These are phyloP conservation scores for Penicillium sp. DNA, from an alignment of 2,329 filamentous ascomycete genomes.

Conservation along the genomic window DNA sequence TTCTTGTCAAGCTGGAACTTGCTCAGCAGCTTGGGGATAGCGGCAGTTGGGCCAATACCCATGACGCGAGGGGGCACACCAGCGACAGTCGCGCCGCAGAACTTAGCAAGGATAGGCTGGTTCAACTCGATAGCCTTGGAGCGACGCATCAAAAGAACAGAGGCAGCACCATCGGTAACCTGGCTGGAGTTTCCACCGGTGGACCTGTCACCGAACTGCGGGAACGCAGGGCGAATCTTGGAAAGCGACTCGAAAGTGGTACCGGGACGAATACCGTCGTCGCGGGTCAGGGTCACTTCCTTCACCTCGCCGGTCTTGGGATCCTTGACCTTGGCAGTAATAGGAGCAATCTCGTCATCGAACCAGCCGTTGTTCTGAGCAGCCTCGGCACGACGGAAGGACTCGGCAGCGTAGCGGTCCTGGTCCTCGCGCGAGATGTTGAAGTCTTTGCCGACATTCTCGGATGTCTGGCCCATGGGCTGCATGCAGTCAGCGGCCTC, in stretches of 20 bases:
- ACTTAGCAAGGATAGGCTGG: constrained; percentile 92
- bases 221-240: constrained; percentile 89
- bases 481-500: constrained; percentile 83
- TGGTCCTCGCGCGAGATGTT: constrained; percentile 75
- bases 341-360: constrained; percentile 90
- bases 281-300: constrained; percentile 74
- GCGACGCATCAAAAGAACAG: constrained; percentile 89
- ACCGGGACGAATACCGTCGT: constrained; percentile 87
- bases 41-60: constrained; percentile 69
- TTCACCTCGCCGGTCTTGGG: constrained; percentile 75
- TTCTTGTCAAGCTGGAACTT: constrained; percentile 75
- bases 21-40: constrained; percentile 75
- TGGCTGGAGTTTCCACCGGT: constrained; percentile 95
- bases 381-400: constrained; percentile 79
- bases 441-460: constrained; percentile 93
- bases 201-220: constrained; percentile 79
- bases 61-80: constrained; percentile 92
- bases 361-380: constrained; percentile 91
- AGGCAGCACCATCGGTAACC: constrained; percentile 89
- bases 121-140: constrained; percentile 81
- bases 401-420: constrained; percentile 83
- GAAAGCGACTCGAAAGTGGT: constrained; percentile 78
- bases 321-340: constrained; percentile 78
- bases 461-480: constrained; percentile 97
- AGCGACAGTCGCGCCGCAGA: constrained; percentile 84